Evolutionary conservation across 2,329 filamentous ascomycete genomes (phyloP).

Genomic region (Orbilia quercus): DNA sequence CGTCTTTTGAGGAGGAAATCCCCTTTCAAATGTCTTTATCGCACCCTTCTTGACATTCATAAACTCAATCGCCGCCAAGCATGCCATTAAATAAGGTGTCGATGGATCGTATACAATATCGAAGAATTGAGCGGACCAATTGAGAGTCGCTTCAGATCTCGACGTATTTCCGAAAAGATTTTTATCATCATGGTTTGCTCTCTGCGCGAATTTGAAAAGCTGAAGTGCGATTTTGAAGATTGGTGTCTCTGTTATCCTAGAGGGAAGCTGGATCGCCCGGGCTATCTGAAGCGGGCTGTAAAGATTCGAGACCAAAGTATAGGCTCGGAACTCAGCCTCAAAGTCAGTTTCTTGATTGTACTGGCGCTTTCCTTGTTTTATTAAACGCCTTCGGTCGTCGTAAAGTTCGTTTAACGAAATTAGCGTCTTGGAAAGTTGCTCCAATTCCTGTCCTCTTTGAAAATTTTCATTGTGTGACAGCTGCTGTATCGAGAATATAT

Average conservation of each 20-base stretch:
- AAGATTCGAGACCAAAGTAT: conserved; percentile 49
- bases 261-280: conserved; percentile 37
- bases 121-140: conserved; percentile 53
- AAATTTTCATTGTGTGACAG: conserved; percentile 70
- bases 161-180: conserved; percentile 55
- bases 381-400: conserved; percentile 66
- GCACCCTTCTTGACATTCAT: conserved; percentile 52
- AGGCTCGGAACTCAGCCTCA: conserved; percentile 54
- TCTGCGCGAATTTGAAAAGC: conserved; percentile 48
- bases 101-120: conserved; percentile 44
- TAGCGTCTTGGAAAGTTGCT: conserved; percentile 74
- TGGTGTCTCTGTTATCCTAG: conserved; percentile 37
- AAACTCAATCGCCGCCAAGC: conserved; percentile 45
- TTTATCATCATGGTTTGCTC: conserved; percentile 49
- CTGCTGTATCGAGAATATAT: conserved; percentile 74
- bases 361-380: conserved; percentile 49
- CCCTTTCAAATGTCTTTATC: conserved; percentile 51
- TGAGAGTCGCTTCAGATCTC: conserved; percentile 37
- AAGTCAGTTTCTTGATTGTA: conserved; percentile 42
- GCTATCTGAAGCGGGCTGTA: conserved; percentile 44
- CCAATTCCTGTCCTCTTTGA: conserved; percentile 73
- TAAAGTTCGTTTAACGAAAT: conserved; percentile 75
- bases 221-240: conserved; percentile 40
- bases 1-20: conserved; percentile 51
- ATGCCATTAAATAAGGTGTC: conserved; percentile 46